Percentiles rank a stretch among this genome's conserved stretches.
Evolutionary conservation across 2,329 filamentous ascomycete species (phyloP).

Genomic region (Xylaria polymorpha): DNA sequence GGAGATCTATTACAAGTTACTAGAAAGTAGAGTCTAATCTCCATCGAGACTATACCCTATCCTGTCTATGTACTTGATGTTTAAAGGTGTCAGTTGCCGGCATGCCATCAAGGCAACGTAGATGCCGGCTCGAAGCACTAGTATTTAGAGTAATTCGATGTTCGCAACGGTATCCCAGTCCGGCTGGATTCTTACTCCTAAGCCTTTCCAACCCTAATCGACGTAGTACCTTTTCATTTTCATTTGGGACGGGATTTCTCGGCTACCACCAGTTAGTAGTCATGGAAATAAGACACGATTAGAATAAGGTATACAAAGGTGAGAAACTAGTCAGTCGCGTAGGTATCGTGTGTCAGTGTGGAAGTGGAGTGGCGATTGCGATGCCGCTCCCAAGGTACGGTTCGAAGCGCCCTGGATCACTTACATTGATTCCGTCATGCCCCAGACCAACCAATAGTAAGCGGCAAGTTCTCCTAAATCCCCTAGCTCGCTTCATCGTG

Average conservation of each 20-base stretch:
- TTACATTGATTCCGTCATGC: not conserved
- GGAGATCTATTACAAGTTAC: not conserved
- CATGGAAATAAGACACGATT: constrained; percentile 6
- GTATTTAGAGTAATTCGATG: constrained; percentile 40
- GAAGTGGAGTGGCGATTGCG: constrained; percentile 21
- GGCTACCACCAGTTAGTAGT: not conserved
- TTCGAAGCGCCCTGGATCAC: constrained; percentile 21
- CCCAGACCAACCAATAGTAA: constrained; percentile 21
- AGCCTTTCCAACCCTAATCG: no score
- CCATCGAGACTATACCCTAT: no score
- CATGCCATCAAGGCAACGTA: constrained; percentile 35
- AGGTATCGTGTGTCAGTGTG: constrained; percentile 19
- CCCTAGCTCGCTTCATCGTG: constrained; percentile 15
- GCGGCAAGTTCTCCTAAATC: not conserved
- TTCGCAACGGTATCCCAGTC: constrained; percentile 44
- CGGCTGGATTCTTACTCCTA: no score
- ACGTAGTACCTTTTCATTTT: no score
- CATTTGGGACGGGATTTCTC: no score
- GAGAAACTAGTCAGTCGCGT: constrained; percentile 29
- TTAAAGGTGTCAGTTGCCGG: constrained; percentile 13
- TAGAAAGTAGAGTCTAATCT: not conserved
- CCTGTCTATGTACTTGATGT: not conserved
- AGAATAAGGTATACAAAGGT: constrained; percentile 4
- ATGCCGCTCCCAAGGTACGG: constrained; percentile 16
- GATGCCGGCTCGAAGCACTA: constrained; percentile 20